Conservation (phyloP, 1,284 basidiomycete species). For the Anthracocystis setariae region DNA sequence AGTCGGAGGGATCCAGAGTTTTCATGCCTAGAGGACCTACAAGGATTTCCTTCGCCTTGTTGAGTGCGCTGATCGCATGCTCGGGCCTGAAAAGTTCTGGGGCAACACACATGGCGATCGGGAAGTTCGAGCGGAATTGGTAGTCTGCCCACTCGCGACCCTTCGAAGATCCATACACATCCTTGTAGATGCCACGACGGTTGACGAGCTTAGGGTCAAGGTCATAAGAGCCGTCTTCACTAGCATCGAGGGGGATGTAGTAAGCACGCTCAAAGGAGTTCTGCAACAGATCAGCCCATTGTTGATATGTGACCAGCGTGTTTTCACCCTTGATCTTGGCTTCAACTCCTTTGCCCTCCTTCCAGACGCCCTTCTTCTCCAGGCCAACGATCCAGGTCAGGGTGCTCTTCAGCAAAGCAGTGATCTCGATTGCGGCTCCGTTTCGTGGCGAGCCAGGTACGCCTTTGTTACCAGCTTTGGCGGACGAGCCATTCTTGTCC, state of each 20-base stretch:
- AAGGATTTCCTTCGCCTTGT: conserved; percentile 52
- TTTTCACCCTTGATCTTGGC: conserved; percentile 78
- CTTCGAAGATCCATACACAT: conserved; percentile 76
- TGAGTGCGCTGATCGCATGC: conserved; percentile 76
- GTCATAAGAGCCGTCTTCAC: conserved; percentile 78
- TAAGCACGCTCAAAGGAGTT: conserved; percentile 87
- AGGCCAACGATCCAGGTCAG: conserved; percentile 85
- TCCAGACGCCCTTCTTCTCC: conserved; percentile 78
- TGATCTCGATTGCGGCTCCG: conserved; percentile 95
- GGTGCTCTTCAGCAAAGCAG: conserved; percentile 89
- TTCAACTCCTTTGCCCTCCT: conserved; percentile 79
- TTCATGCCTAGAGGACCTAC: conserved; percentile 60
- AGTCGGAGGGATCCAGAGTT: conserved; percentile 60
- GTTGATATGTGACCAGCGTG: conserved; percentile 82
- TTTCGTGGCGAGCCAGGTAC: conserved; percentile 92
- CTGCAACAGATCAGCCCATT: conserved; percentile 88
- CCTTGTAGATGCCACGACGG: conserved; percentile 96
- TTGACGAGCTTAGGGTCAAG: conserved; percentile 81
- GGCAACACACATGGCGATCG: conserved; percentile 93
- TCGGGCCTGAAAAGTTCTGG: conserved; percentile 89
- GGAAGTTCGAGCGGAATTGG: conserved; percentile 82
- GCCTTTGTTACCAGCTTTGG: conserved; percentile 88
- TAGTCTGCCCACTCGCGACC: conserved; percentile 89
- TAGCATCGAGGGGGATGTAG: conserved; percentile 84
- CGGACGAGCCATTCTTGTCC: conserved; percentile 63